Base-by-base conservation (phyloP, 805 yeast species). In the Candida parachauliodes region DNA sequence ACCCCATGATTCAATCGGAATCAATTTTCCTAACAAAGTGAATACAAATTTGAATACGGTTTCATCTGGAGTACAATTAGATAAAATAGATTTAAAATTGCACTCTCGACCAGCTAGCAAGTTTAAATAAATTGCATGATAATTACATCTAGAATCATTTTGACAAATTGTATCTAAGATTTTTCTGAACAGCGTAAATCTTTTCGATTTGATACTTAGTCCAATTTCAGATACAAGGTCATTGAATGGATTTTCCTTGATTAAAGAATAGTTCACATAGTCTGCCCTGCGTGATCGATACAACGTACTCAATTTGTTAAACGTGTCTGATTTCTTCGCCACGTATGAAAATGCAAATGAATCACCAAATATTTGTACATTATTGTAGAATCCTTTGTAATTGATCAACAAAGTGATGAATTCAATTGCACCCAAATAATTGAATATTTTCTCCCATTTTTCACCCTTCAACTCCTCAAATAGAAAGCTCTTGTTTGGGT, bases 1-100 rank as follows among this genome's bases (percentile, higher is more conserved):
- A 0, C 94, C 94, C 59, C 78, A 74, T 1, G 71, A 40, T 5
- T 64, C 68, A 1, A 47, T 16, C 0, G 88, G 85, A 16, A 83
- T 59, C 0, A 81, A 45, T 35, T 65, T 69, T 9, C 70, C 73
- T 4, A 77, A 37, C 0, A 79, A 36, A 0, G 62, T 49, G 1
- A 71, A 44, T 1, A 74, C 48, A 45, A 78, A 76, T 29, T 52
- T 58, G 0, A 70, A 45, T 0, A 83, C 77, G 0, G 43, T 28
- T 8, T 45, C 42, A 7, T 57, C 48, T 0, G 59, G 45, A 0
- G 71, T 55, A 1, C 65, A 55, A 16, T 55, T 37, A 0, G 58
- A 60, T 6, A 68, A 44, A 33, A 70, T 63, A 21, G 55, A 47
- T 2, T 40, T 33, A 14, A 19, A 10, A 48, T 22, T 34, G 19